Base-by-base conservation (phyloP, 1,139 yeast genomes). In the Casaregolazyma lundiana region DNA sequence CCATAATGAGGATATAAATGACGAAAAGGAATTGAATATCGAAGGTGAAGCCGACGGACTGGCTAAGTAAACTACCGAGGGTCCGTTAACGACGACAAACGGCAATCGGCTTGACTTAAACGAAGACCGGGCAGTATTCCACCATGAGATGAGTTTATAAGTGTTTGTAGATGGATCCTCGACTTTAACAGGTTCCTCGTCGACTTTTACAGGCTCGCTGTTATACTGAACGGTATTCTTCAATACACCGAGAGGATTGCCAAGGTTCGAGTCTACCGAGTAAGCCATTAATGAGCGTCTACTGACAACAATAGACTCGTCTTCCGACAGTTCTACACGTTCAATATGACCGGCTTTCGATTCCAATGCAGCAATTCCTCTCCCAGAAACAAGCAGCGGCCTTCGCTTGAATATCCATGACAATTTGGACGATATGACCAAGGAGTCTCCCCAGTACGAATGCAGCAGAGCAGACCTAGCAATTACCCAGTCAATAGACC, bases 331-430 rank as follows among this genome's bases (percentile, higher is more conserved):
- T 5, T 55, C 46, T 19, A 68, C 48, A 49, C 63, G 62, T 46
- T 59, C 66, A 9, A 68, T 51, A 36, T 64, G 61, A 6, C 70
- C 67, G 17, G 56, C 50, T 6, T 60, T 48, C 8, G 62, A 59
- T 6, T 64, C 54, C 38, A 69, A 49, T 11, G 69, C 71, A 11
- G 66, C 55, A 15, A 57, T 53, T 7, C 73, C 73, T 15, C 73
- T 58, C 22, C 73, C 73, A 4, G 67, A 51, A 11, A 67, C 51
- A 15, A 60, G 46, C 0, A 66, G 55, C 48, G 63, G 66, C n/a
- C 56, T 43, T 13, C 49, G 45, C 4, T 54, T 47, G 15, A 47
- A 37, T 13, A 52, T 35, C 56, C 57, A 57, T 16, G 46, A 43
- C 9, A 59, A 41, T 19, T 54, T 51, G 13, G 69, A 60, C 15